Evolutionary conservation across 371 early-diverging fungal genomes (phyloP).

Genomic region (Apophysomyces trapeziformis): DNA sequence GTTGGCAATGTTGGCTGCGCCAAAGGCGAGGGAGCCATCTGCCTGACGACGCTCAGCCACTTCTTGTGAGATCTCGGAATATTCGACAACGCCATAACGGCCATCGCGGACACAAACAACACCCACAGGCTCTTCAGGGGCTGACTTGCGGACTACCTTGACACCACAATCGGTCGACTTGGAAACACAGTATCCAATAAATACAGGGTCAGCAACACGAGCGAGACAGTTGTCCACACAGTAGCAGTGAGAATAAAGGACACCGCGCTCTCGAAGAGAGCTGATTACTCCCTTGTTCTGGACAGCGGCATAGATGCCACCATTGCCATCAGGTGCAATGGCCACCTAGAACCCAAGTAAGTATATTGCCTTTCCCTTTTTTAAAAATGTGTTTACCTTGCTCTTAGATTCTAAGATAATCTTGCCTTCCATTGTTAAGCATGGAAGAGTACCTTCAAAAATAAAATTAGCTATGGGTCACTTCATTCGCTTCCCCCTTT

Average conservation of each 20-base stretch:
- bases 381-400: conserved; percentile 54
- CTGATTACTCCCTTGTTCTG: conserved; percentile 76
- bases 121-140: conserved; percentile 92
- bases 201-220: conserved; percentile 92
- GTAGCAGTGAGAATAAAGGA: conserved; percentile 91
- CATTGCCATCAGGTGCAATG: conserved; percentile 83
- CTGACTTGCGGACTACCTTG: conserved; percentile 88
- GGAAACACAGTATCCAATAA: conserved; percentile 86
- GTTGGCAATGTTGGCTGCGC: conserved; percentile 97
- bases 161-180: conserved; percentile 93
- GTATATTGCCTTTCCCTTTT: neutral
- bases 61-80: conserved; percentile 87
- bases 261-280: conserved; percentile 76
- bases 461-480: neutral
- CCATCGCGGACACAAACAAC: conserved; percentile 89
- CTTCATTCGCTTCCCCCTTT: neutral
- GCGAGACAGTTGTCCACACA: conserved; percentile 97
- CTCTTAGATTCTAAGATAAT: conserved; percentile 84
- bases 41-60: conserved; percentile 70
- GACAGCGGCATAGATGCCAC: conserved; percentile 83
- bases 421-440: conserved; percentile 82
- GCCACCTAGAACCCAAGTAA: conserved; percentile 39
- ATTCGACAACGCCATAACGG: conserved; percentile 91
- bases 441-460: conserved; percentile 78
- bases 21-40: conserved; percentile 76